Evolutionary conservation across 345 rosid species (phyloP).

Genomic region (Camelina neglecta): DNA sequence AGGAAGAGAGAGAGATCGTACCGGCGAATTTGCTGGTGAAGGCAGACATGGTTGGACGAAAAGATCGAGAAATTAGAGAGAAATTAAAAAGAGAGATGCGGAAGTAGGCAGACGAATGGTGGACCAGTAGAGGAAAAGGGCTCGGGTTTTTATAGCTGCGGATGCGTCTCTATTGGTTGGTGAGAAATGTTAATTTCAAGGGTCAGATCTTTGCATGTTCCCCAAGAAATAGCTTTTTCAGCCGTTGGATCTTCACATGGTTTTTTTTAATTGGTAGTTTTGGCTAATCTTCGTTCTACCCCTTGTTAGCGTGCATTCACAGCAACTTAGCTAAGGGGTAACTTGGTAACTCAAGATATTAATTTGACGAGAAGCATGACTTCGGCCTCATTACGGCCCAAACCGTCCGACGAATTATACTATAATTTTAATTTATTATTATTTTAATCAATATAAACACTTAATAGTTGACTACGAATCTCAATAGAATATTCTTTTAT

Average conservation of each 20-base stretch:
- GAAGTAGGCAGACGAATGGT: not conserved
- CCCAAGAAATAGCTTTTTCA: constrained; percentile 36
- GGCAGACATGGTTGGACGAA: constrained; percentile 58
- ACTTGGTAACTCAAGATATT: not conserved
- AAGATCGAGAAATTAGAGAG: not conserved
- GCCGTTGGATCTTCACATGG: constrained; percentile 48
- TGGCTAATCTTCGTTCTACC: constrained; percentile 15
- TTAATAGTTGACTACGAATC: constrained; percentile 34
- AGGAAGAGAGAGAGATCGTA: constrained; percentile 23
- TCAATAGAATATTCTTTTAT: constrained; percentile 22
- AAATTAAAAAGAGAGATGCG: constrained; percentile 8
- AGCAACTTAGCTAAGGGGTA: constrained; percentile 14
- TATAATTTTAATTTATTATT: not conserved
- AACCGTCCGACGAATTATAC: constrained; percentile 2
- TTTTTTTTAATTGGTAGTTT: constrained; percentile 29
- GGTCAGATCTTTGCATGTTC: constrained; percentile 46
- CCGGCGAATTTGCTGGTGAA: constrained; percentile 85
- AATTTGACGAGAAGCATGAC: constrained; percentile 3
- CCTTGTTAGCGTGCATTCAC: not conserved
- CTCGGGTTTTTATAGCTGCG: constrained; percentile 33
- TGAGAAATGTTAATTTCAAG: constrained; percentile 11
- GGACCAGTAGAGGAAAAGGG: constrained; percentile 32
- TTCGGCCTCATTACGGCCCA: constrained; percentile 25
- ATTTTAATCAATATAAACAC: not conserved
- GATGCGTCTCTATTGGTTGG: constrained; percentile 31